These are phyloP conservation scores for Penicillium concentricum DNA, from an alignment of 2,329 filamentous ascomycete species.

Conservation along the genomic window DNA sequence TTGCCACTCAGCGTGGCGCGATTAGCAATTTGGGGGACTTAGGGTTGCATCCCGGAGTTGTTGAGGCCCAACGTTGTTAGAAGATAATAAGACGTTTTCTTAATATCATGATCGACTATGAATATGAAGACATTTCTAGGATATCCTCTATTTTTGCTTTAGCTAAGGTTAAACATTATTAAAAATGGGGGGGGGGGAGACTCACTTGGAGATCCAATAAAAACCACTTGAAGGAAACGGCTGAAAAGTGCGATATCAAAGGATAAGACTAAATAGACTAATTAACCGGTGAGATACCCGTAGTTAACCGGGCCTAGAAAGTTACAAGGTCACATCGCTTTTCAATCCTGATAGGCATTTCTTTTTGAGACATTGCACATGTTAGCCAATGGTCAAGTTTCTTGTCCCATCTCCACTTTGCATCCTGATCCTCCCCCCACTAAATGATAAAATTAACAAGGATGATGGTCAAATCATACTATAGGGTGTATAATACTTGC, in stretches of 20 bases:
- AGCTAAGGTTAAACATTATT: neutral
- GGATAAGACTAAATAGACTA: conserved; percentile 3
- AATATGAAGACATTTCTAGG: too few relatives aligned
- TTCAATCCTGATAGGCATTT: conserved; percentile 9
- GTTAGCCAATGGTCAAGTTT: conserved; percentile 7
- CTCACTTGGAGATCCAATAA: too few relatives aligned
- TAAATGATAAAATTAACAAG: neutral
- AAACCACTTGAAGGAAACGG: neutral
- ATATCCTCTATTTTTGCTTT: neutral
- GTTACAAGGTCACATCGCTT: conserved; percentile 25
- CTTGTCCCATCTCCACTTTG: neutral
- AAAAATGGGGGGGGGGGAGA: neutral
- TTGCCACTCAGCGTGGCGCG: conserved; percentile 4
- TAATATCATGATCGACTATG: too few relatives aligned
- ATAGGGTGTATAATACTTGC: too few relatives aligned
- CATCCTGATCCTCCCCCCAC: neutral
- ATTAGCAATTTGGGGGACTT: conserved; percentile 1
- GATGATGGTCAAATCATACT: neutral
- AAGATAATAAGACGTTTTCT: too few relatives aligned
- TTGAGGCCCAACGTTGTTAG: too few relatives aligned
- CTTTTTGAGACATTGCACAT: conserved; percentile 21
- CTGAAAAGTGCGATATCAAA: neutral
- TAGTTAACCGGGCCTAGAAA: conserved; percentile 25
- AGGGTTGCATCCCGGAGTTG: neutral
- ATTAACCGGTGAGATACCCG: conserved; percentile 20